phyloP scores from a whole-genome alignment of 352 stramenopile species.

The Phytophthora macrochlamydospora region DNA sequence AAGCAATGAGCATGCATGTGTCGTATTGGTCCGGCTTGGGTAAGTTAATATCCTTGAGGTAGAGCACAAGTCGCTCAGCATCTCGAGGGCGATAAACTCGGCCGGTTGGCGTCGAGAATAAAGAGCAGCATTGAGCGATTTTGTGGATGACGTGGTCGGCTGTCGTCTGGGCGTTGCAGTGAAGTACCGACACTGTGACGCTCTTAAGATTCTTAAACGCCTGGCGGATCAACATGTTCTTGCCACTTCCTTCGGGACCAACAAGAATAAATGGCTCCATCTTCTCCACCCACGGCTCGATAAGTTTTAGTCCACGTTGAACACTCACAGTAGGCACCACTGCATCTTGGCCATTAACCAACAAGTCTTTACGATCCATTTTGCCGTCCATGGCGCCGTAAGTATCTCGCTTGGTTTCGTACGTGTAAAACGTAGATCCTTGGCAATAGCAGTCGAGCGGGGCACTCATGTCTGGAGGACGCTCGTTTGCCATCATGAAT shows the following conservation, averaged over 20 bases:
- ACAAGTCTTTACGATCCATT: conserved; percentile 61
- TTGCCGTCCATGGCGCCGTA: conserved; percentile 75
- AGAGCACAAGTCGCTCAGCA: conserved; percentile 92
- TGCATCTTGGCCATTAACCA: conserved; percentile 37
- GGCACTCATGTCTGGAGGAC: conserved; percentile 84
- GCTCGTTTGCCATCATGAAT: conserved; percentile 92
- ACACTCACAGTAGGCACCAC: conserved; percentile 81
- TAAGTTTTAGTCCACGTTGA: conserved; percentile 87
- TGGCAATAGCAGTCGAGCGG: conserved; percentile 92
- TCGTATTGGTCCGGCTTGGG: conserved; percentile 95
- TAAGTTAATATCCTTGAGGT: conserved; percentile 97
- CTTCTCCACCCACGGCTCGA: conserved; percentile 92
- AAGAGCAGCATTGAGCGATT: conserved; percentile 92
- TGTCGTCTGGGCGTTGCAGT: conserved; percentile 95
- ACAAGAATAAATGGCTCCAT: conserved; percentile 96
- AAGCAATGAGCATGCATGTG: conserved; percentile 96
- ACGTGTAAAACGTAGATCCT: conserved; percentile 64
- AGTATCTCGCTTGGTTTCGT: conserved; percentile 82
- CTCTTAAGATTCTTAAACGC: conserved; percentile 85
- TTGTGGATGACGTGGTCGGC: conserved; percentile 95
- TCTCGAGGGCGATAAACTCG: conserved; percentile 94
- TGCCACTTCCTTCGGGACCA: conserved; percentile 93
- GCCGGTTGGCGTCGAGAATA: conserved; percentile 92
- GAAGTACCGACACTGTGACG: conserved; percentile 83
- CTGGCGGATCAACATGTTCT: conserved; percentile 95